Evolutionary conservation across 495 filamentous ascomycete genomes (phyloP).

Genomic region (Penicillium cinerascens): DNA sequence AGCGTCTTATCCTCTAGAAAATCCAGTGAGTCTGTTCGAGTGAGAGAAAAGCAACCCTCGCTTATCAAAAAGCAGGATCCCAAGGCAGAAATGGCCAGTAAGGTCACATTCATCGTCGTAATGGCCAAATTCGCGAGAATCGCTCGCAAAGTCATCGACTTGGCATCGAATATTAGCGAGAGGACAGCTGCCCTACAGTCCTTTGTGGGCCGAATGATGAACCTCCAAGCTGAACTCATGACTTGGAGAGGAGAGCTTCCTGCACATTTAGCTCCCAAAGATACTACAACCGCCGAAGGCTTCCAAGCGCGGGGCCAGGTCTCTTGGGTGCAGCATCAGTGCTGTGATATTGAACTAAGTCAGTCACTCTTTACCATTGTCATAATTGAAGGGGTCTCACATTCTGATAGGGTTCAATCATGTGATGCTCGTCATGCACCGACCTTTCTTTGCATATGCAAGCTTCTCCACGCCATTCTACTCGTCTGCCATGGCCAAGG

Average conservation of each 20-base stretch:
- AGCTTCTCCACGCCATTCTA: conserved; percentile 13
- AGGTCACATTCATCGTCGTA: neutral
- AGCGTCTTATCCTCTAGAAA: conserved; percentile 1
- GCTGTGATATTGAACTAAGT: conserved; percentile 10
- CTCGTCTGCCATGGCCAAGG: conserved; percentile 6
- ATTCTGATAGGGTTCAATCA: conserved; percentile 9
- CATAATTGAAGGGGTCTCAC: neutral
- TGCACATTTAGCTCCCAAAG: conserved; percentile 1
- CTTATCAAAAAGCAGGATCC: neutral
- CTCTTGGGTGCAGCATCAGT: conserved; percentile 7
- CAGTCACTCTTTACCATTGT: neutral
- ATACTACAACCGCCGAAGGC: neutral
- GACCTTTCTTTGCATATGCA: conserved; percentile 6
- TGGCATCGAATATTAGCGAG: conserved; percentile 10
- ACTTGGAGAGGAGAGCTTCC: conserved; percentile 12
- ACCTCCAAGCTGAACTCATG: conserved; percentile 16
- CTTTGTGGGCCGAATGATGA: conserved; percentile 13
- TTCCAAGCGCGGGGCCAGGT: neutral
- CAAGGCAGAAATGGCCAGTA: neutral
- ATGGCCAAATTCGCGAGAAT: conserved; percentile 8
- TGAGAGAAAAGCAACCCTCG: neutral
- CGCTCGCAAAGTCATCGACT: conserved; percentile 10
- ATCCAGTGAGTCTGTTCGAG: too few species aligned
- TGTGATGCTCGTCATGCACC: conserved; percentile 12
- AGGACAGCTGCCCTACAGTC: neutral